Evolutionary conservation across 2,329 filamentous ascomycete genomes (phyloP).

Genomic region (Rhytidhysteron rufulum): DNA sequence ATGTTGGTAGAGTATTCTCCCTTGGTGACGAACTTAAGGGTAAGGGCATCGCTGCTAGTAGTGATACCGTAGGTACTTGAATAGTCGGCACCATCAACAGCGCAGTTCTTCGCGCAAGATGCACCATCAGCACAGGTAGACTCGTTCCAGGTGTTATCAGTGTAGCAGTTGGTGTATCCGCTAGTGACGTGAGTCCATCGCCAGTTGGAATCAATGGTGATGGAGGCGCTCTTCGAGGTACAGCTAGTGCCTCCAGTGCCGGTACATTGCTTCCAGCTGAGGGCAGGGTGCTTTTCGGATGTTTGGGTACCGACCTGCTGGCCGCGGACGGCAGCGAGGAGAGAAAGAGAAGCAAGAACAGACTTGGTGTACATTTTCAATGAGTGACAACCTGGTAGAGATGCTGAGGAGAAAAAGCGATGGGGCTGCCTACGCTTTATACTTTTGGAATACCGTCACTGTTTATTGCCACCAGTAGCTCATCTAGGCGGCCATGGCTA

Average conservation of each 20-base stretch:
- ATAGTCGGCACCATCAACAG: constrained; percentile 43
- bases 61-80: constrained; percentile 47
- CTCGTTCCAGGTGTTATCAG: constrained; percentile 42
- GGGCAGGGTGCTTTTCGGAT: constrained; percentile 40
- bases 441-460: constrained; percentile 13
- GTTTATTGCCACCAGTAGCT: constrained; percentile 13
- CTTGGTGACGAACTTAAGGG: constrained; percentile 56
- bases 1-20: constrained; percentile 41
- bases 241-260: constrained; percentile 37
- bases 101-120: constrained; percentile 39
- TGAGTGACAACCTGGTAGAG: constrained; percentile 21
- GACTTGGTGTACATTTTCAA: constrained; percentile 38
- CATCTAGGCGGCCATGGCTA: constrained; percentile 9
- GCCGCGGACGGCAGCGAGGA: constrained; percentile 36
- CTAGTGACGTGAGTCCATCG: constrained; percentile 45
- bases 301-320: constrained; percentile 41
- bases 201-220: constrained; percentile 49
- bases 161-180: constrained; percentile 49
- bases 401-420: constrained; percentile 17
- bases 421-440: constrained; percentile 19
- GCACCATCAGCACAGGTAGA: constrained; percentile 37
- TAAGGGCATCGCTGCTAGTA: constrained; percentile 50
- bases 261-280: constrained; percentile 39
- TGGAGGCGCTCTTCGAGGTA: constrained; percentile 29
- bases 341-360: constrained; percentile 37